Percentiles rank a stretch among this genome's conserved stretches.
Evolutionary conservation across 164 flowering plant species (phyloP).

Genomic region (Cinnamomum chago): DNA sequence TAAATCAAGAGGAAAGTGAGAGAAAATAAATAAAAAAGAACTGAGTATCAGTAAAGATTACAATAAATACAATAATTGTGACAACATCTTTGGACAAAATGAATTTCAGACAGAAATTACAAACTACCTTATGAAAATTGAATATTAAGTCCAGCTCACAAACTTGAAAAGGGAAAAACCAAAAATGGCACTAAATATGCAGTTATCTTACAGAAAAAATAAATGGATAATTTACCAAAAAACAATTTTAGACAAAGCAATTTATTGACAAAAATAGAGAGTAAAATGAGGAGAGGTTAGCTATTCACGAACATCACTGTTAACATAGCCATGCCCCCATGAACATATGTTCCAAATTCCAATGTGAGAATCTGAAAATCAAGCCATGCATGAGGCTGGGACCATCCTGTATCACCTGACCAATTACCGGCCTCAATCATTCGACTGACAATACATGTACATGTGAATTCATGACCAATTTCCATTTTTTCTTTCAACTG

Average conservation of each 20-base stretch:
- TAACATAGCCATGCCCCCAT: neutral
- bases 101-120: neutral
- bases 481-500: neutral
- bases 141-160: constrained; percentile 83
- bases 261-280: no score
- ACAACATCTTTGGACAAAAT: neutral
- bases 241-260: no score
- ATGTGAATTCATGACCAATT: neutral
- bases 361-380: no score
- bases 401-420: neutral
- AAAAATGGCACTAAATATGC: neutral
- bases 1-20: neutral
- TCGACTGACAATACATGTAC: neutral
- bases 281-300: no score
- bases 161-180: constrained; percentile 38
- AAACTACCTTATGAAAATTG: constrained; percentile 84
- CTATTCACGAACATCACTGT: neutral
- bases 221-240: no score
- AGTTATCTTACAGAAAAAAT: neutral
- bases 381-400: neutral
- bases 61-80: no score
- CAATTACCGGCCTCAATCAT: neutral
- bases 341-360: neutral
- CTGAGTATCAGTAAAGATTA: neutral
- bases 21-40: neutral